These are phyloP conservation scores for Geranium brycei DNA, from an alignment of 345 rosid genomes.

Conservation along the genomic window DNA sequence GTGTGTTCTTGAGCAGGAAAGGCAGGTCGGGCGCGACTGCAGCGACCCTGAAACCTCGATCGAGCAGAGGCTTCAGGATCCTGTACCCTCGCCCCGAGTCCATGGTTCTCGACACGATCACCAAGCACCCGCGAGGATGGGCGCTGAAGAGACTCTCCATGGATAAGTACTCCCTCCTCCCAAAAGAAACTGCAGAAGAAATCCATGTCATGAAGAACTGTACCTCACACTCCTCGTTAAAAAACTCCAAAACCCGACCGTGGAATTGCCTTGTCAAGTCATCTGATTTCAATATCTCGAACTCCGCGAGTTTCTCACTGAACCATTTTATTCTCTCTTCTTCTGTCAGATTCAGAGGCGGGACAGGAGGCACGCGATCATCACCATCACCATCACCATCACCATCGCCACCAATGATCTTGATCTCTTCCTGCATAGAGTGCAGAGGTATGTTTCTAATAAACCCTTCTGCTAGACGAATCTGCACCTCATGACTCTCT, in stretches of 20 bases:
- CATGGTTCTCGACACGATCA: constrained; percentile 53
- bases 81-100: constrained; percentile 41
- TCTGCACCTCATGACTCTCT: constrained; percentile 10
- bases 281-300: constrained; percentile 42
- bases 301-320: constrained; percentile 21
- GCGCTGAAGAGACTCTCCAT: constrained; percentile 51
- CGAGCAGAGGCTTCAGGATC: constrained; percentile 41
- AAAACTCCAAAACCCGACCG: constrained; percentile 34
- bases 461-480: constrained; percentile 5
- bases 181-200: constrained; percentile 37
- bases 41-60: constrained; percentile 32
- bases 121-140: constrained; percentile 53
- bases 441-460: constrained; percentile 12
- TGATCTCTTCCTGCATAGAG: constrained; percentile 18
- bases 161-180: constrained; percentile 40
- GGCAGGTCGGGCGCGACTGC: constrained; percentile 56
- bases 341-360: constrained; percentile 33
- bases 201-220: constrained; percentile 84
- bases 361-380: constrained; percentile 19
- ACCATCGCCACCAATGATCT: too few relatives aligned
- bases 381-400: constrained; percentile 7
- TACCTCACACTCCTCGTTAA: constrained; percentile 33
- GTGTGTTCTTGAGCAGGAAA: constrained; percentile 45
- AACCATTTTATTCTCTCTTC: constrained; percentile 41
- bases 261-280: constrained; percentile 35